Evolutionary conservation across 2,329 filamentous ascomycete genomes (phyloP).

Genomic region (Cordyceps cicadae): DNA sequence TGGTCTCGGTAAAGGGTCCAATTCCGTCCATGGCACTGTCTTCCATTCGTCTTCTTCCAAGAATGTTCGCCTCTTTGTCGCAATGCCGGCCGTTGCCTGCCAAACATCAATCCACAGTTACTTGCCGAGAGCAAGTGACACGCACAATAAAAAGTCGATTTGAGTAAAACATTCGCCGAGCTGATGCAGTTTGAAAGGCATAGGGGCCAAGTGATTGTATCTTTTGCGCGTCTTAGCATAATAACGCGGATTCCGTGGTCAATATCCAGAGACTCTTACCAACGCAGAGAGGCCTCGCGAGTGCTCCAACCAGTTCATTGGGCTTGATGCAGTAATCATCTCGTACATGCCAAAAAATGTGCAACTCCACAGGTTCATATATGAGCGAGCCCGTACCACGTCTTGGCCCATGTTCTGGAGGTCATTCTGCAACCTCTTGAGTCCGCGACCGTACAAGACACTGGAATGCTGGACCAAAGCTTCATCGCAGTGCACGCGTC

Average conservation of each 20-base stretch:
- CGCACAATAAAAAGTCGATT: not conserved
- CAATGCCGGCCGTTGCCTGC: conserved; percentile 11
- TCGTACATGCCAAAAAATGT: conserved; percentile 13
- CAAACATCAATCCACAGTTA: not conserved
- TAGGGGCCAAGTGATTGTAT: conserved; percentile 9
- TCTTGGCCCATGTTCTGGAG: conserved; percentile 8
- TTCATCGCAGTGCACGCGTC: not conserved
- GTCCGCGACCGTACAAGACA: conserved; percentile 8
- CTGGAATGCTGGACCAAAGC: conserved; percentile 8
- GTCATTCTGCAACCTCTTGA: conserved; percentile 3
- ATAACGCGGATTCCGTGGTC: too few relatives aligned
- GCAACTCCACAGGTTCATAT: conserved; percentile 12
- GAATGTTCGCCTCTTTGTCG: conserved; percentile 9
- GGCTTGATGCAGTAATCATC: conserved; percentile 10
- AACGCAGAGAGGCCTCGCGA: not conserved
- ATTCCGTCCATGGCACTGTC: not conserved
- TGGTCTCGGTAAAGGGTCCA: not conserved
- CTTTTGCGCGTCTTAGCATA: not conserved
- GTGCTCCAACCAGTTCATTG: conserved; percentile 8
- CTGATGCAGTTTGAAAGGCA: conserved; percentile 8
- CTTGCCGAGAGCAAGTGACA: not conserved
- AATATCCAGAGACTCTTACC: not conserved
- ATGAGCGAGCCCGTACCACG: conserved; percentile 4
- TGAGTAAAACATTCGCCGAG: conserved; percentile 8
- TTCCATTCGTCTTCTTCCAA: conserved; percentile 12